A percentile compares a stretch with the other conserved stretches of the same genome.
Evolutionary conservation across 1,284 basidiomycete genomes (phyloP).

Genomic region (Ceratobasidium theobromae): DNA sequence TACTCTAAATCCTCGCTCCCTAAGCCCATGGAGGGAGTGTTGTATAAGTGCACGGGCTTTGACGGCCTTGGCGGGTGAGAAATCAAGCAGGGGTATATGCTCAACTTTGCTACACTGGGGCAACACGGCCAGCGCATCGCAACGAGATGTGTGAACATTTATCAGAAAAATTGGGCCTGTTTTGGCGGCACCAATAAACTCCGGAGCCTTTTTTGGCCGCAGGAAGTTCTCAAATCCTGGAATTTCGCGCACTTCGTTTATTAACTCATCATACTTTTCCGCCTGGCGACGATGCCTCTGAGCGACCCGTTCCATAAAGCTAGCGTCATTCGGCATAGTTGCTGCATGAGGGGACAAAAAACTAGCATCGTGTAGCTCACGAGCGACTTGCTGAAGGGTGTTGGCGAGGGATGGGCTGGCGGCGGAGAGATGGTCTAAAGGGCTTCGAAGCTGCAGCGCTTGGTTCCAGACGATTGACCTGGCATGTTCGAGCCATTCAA

Average conservation of each 20-base stretch:
- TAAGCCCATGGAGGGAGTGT: background rate
- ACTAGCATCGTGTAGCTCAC: background rate
- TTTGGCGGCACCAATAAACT: background rate
- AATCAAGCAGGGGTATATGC: background rate
- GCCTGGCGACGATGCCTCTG: background rate
- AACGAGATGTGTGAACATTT: background rate
- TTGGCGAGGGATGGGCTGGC: background rate
- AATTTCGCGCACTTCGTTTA: background rate
- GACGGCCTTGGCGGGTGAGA: background rate
- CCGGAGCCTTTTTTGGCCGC: background rate
- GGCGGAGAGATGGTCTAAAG: background rate
- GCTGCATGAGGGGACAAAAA: background rate
- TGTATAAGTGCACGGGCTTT: background rate
- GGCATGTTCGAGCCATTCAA: background rate
- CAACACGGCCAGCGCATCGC: background rate
- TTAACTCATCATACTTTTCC: background rate
- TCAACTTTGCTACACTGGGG: background rate
- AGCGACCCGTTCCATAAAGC: background rate
- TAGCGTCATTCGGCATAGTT: background rate
- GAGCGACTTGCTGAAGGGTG: background rate
- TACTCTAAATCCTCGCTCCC: background rate
- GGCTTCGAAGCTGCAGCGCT: background rate
- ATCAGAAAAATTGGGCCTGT: background rate
- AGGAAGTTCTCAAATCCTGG: background rate
- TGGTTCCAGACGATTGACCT: background rate